phyloP scores from a whole-genome alignment of 768 basidiomycete genomes.

The Paxillus involutus region DNA sequence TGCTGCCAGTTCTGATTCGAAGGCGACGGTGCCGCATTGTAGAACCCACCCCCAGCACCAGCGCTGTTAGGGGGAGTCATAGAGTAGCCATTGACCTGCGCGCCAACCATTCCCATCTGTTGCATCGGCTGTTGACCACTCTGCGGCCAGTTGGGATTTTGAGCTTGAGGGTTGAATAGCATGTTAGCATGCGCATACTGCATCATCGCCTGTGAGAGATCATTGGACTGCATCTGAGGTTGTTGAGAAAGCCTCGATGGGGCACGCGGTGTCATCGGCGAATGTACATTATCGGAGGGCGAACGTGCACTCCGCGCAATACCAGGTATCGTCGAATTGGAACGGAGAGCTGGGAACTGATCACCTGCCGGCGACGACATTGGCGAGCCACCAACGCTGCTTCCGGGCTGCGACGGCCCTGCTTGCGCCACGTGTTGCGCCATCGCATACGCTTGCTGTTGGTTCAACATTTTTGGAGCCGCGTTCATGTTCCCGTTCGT shows the following conservation, averaged over 20 bases:
- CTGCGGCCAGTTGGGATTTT: conserved; percentile 46
- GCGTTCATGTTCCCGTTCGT: conserved; percentile 25
- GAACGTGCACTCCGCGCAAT: conserved; percentile 76
- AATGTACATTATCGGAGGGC: conserved; percentile 61
- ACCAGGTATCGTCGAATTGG: conserved; percentile 64
- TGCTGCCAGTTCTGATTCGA: conserved; percentile 30
- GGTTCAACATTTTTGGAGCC: conserved; percentile 31
- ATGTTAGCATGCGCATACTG: conserved; percentile 36
- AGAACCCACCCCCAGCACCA: conserved; percentile 22
- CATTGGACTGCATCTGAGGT: conserved; percentile 50
- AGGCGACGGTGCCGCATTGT: conserved; percentile 23
- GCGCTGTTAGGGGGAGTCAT: conserved; percentile 40
- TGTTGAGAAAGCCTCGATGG: conserved; percentile 37
- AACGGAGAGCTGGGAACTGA: conserved; percentile 52
- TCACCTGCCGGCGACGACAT: conserved; percentile 39
- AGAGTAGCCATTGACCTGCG: conserved; percentile 35
- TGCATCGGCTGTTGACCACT: conserved; percentile 55
- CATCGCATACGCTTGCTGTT: conserved; percentile 35
- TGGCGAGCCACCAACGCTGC: conserved; percentile 38
- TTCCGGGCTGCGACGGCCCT: conserved; percentile 33
- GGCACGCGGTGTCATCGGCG: conserved; percentile 41
- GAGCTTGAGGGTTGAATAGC: conserved; percentile 36
- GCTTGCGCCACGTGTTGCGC: conserved; percentile 48
- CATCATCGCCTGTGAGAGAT: conserved; percentile 38
- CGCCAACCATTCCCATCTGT: conserved; percentile 33